Conservation (phyloP, 176 grass and related monocot genomes). For the Panicum miliaceum region DNA sequence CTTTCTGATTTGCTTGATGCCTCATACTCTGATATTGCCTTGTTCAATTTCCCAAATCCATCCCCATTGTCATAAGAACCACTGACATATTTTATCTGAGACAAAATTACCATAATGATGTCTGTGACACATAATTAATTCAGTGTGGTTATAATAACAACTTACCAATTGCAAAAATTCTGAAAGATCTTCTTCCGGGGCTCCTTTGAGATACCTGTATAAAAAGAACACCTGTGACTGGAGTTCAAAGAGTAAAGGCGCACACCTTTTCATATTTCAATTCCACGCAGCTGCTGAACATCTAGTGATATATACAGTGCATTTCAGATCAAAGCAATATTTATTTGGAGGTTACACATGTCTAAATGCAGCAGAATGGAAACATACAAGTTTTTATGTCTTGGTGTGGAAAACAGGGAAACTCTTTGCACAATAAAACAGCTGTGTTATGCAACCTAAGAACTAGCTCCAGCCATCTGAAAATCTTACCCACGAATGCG, state of each 20-base stretch:
- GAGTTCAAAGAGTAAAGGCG: slow-evolving; percentile 13
- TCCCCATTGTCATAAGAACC: slow-evolving; percentile 86
- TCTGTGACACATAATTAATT: slow-evolving; percentile 13
- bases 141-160: slow-evolving; percentile 34
- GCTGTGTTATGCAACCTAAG: slow-evolving; percentile 11
- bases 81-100: slow-evolving; percentile 98
- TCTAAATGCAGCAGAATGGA: slow-evolving; percentile 27
- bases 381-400: not conserved
- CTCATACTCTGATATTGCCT: slow-evolving; percentile 82
- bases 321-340: slow-evolving; percentile 33
- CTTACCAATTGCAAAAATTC: slow-evolving; percentile 88
- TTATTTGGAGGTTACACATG: slow-evolving; percentile 15
- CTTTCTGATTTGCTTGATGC: slow-evolving; percentile 67
- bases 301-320: slow-evolving; percentile 23
- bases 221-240: slow-evolving; percentile 22
- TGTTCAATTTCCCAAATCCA: slow-evolving; percentile 85
- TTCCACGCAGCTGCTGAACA: slow-evolving; percentile 19
- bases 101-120: slow-evolving; percentile 29
- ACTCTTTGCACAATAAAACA: not conserved
- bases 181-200: slow-evolving; percentile 70
- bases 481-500: slow-evolving; percentile 77
- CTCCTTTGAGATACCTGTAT: slow-evolving; percentile 83
- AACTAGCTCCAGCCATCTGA: slow-evolving; percentile 35
- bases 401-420: slow-evolving; percentile 19
- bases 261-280: slow-evolving; percentile 3